A percentile compares a stretch with the other conserved stretches of the same genome.
phyloP scores from a whole-genome alignment of 139 green algal genomes.

The Chlamydomonas eustigma region DNA sequence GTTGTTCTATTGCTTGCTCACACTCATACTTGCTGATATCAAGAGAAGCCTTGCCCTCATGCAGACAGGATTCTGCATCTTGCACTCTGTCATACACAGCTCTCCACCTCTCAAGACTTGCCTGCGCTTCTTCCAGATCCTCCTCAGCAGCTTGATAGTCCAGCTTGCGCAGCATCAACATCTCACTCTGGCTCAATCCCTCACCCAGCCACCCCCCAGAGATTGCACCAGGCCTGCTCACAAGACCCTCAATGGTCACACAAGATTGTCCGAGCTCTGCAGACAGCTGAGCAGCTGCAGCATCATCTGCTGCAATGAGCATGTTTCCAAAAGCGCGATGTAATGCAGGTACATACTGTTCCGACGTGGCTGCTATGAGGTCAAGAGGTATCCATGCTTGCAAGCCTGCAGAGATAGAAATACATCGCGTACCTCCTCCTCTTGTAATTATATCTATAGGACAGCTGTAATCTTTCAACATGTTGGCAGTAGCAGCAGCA shows the following conservation, averaged over 20 bases:
- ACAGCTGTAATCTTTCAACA: no score
- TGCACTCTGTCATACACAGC: no score
- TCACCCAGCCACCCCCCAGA: not conserved
- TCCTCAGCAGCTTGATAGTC: not conserved
- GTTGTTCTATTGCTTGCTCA: no score
- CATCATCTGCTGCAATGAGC: conserved; percentile 1
- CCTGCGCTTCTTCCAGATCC: not conserved
- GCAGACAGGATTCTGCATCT: no score
- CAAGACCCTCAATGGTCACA: not conserved
- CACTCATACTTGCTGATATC: no score
- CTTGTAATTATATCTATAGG: no score
- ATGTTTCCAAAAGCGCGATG: conserved; percentile 2
- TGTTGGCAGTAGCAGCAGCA: no score
- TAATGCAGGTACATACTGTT: not conserved
- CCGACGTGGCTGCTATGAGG: not conserved
- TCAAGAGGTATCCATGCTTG: not conserved
- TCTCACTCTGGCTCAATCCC: not conserved
- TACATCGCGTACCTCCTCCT: no score
- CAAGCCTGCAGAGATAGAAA: not conserved
- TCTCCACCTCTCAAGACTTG: not conserved
- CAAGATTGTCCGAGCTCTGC: not conserved
- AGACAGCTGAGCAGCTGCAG: not conserved
- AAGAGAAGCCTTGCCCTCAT: no score
- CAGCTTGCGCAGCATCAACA: not conserved
- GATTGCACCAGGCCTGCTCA: not conserved